Conservation (phyloP, 202 grass and related monocot genomes). For the Hordeum pubiflorum region DNA sequence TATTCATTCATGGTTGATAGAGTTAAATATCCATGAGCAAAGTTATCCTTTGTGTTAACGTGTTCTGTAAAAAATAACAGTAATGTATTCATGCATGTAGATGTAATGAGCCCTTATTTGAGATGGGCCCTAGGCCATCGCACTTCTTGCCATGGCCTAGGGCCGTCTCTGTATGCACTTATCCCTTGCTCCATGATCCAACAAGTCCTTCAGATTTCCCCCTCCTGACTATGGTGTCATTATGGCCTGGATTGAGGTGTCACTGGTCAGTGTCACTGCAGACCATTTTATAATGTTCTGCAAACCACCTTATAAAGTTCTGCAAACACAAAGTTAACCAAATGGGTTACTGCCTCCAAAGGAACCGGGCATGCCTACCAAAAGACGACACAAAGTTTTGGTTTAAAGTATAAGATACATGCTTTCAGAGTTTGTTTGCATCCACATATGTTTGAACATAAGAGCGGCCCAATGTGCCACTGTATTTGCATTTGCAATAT, state of each 20-base stretch:
- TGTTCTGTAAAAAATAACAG: no score
- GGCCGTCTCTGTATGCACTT: neutral
- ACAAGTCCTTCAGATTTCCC: constrained; percentile 42
- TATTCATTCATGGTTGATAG: no score
- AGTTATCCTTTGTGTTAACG: no score
- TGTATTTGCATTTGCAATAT: no score
- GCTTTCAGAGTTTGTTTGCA: no score
- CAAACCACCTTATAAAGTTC: constrained; percentile 83
- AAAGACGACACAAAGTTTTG: constrained; percentile 33
- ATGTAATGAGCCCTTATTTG: no score
- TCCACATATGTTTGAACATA: no score
- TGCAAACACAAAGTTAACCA: constrained; percentile 25
- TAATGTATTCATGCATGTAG: no score
- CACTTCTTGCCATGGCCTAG: no score
- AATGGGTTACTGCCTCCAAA: constrained; percentile 1
- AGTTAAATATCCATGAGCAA: no score
- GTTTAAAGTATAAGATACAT: constrained; percentile 3
- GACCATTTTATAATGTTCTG: constrained; percentile 68
- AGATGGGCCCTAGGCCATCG: no score
- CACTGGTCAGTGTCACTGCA: constrained; percentile 41
- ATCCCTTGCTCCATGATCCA: constrained; percentile 49
- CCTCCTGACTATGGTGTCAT: constrained; percentile 69
- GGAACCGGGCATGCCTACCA: neutral
- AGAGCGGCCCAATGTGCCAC: no score
- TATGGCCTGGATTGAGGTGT: constrained; percentile 63